Percentiles rank a stretch among this genome's conserved stretches.
These are phyloP conservation scores for Massariosphaeria phaeospora DNA, from an alignment of 495 filamentous ascomycete genomes.

Conservation along the genomic window DNA sequence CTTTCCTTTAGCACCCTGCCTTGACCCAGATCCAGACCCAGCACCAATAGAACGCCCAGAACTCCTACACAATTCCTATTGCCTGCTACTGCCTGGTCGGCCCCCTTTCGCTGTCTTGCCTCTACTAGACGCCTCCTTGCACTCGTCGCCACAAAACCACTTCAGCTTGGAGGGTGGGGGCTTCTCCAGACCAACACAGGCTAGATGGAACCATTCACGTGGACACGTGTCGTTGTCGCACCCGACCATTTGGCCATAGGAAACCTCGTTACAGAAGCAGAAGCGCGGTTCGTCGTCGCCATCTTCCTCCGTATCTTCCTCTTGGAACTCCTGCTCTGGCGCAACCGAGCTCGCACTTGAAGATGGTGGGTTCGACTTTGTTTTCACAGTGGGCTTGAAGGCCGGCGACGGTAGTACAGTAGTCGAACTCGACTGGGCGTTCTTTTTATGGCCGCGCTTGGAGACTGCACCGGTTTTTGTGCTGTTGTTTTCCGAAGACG, in stretches of 20 bases:
- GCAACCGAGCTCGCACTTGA: conserved; percentile 9
- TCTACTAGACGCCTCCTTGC: conserved; percentile 10
- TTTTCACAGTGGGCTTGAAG: conserved; percentile 2
- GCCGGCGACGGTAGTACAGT: conserved; percentile 15
- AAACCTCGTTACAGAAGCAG: conserved; percentile 88
- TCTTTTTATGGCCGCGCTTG: conserved; percentile 28
- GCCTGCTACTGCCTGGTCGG: conserved; percentile 29
- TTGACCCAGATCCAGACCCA: conserved; percentile 8
- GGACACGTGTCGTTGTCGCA: conserved; percentile 85
- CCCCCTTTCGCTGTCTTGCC: conserved; percentile 16
- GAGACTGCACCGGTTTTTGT: conserved; percentile 19
- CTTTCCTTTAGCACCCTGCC: conserved; percentile 3
- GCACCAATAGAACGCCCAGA: conserved; percentile 13
- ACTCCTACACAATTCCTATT: conserved; percentile 29
- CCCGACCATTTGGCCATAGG: conserved; percentile 97
- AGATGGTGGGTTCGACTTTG: conserved; percentile 17
- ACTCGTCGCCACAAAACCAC: conserved; percentile 33
- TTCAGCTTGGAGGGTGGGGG: conserved; percentile 59
- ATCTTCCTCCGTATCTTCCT: conserved; percentile 52
- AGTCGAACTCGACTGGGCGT: conserved; percentile 3
- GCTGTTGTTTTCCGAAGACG: conserved; percentile 28
- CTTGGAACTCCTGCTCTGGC: conserved; percentile 21
- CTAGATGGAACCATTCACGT: conserved; percentile 94
- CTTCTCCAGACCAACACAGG: conserved; percentile 81
- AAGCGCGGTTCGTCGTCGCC: conserved; percentile 80